Evolutionary conservation across 768 basidiomycete genomes (phyloP).

Genomic region (Leucocoprinus leucothites): DNA sequence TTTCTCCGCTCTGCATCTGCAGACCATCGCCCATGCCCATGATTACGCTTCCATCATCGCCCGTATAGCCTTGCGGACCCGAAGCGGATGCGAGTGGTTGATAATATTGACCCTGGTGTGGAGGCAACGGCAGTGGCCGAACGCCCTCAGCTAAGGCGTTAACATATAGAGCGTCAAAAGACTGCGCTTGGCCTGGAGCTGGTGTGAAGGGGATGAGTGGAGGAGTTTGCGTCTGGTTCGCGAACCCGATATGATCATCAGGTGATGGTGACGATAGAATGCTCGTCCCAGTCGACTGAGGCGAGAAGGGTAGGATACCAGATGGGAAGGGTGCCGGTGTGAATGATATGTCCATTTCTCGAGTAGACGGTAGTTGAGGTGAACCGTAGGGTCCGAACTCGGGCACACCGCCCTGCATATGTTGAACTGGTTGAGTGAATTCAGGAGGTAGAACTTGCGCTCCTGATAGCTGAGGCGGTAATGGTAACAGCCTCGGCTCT

Average conservation of each 20-base stretch:
- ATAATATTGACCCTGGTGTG: slow-evolving; percentile 6
- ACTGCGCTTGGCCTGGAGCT: neutral
- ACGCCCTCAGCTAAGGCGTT: neutral
- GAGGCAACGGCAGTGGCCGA: slow-evolving; percentile 10
- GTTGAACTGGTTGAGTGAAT: neutral
- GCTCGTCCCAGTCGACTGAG: slow-evolving; percentile 5
- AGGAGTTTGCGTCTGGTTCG: neutral
- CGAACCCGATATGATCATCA: neutral
- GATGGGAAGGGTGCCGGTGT: neutral
- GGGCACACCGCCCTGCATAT: neutral
- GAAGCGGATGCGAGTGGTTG: neutral
- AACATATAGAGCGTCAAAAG: neutral
- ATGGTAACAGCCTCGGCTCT: slow-evolving; percentile 6
- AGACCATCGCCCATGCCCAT: neutral
- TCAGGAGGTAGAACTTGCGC: neutral
- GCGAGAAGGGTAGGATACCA: slow-evolving; percentile 8
- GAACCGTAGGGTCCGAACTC: neutral
- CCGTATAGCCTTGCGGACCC: neutral
- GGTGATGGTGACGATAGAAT: neutral
- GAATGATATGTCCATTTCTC: neutral
- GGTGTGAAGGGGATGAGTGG: neutral
- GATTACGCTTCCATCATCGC: neutral
- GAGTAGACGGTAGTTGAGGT: neutral
- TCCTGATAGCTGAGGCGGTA: neutral
- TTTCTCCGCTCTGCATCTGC: neutral